Evolutionary conservation across 306 rosid species (phyloP).

Genomic region (Quercus wislizeni): DNA sequence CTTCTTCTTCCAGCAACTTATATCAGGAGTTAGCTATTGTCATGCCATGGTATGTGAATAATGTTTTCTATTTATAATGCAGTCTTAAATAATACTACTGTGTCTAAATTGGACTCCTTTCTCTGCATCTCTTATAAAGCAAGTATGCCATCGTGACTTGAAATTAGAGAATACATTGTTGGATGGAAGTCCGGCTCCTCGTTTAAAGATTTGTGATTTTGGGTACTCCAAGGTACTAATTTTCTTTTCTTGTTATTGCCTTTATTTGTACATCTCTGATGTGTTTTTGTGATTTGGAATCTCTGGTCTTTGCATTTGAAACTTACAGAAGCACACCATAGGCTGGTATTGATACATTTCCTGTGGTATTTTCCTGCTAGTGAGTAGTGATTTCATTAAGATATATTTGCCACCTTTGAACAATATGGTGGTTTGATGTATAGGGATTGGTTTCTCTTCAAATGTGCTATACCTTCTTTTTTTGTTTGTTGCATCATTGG

Average conservation of each 20-base stretch:
- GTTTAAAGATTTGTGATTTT: conserved; percentile 88
- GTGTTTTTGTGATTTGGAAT: background rate
- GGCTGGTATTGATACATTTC: background rate
- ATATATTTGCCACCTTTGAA: background rate
- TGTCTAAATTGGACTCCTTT: conserved; percentile 18
- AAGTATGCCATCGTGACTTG: conserved; percentile 96
- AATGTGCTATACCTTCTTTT: background rate
- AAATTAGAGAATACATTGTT: conserved; percentile 90
- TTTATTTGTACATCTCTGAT: conserved; percentile 4
- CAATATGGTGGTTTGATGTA: background rate
- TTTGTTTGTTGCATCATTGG: background rate
- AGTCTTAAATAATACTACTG: conserved; percentile 1
- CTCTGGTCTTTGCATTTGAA: background rate
- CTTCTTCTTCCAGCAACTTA: conserved; percentile 93
- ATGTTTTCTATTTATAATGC: background rate
- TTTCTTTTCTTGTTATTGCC: background rate
- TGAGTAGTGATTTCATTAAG: background rate
- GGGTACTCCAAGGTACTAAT: conserved; percentile 85
- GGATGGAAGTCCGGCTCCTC: conserved; percentile 97
- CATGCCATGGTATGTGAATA: conserved; percentile 68
- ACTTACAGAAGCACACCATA: background rate
- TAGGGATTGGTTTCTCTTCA: background rate
- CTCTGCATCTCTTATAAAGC: conserved; percentile 46
- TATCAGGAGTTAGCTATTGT: conserved; percentile 96
- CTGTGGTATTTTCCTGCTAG: background rate